These are phyloP conservation scores for Hypoxylon subgilvum DNA, from an alignment of 495 filamentous ascomycete genomes.

Conservation along the genomic window DNA sequence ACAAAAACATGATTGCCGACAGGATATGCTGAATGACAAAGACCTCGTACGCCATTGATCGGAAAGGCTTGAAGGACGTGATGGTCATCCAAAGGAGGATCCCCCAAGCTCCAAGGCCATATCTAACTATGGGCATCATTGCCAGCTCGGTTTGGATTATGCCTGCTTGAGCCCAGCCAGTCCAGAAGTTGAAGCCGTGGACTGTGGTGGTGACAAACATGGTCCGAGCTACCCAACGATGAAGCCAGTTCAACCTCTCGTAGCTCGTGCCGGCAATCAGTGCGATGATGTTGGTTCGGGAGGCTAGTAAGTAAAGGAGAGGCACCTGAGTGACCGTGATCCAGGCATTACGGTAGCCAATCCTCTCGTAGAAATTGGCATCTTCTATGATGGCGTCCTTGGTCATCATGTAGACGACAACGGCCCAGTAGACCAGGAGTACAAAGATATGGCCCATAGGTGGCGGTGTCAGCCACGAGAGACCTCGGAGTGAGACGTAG, in stretches of 20 bases:
- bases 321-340: constrained; percentile 83
- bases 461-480: constrained; percentile 59
- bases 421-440: constrained; percentile 60
- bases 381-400: constrained; percentile 52
- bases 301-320: constrained; percentile 76
- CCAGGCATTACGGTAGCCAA: constrained; percentile 78
- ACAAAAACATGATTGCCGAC: constrained; percentile 70
- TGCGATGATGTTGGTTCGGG: constrained; percentile 78
- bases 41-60: constrained; percentile 74
- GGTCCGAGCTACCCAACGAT: constrained; percentile 78
- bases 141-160: constrained; percentile 67
- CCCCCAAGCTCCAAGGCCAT: constrained; percentile 76
- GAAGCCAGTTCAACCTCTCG: constrained; percentile 82
- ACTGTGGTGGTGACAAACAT: constrained; percentile 76
- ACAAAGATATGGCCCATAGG: constrained; percentile 62
- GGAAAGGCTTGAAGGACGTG: constrained; percentile 69
- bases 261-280: constrained; percentile 71
- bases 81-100: constrained; percentile 75
- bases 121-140: constrained; percentile 66
- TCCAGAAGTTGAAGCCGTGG: constrained; percentile 75
- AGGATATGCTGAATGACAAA: constrained; percentile 83
- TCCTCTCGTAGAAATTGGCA: constrained; percentile 65
- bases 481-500: constrained; percentile 57
- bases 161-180: constrained; percentile 68
- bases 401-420: constrained; percentile 65